Conservation (phyloP, 345 rosid genomes). For the Salix brachista region DNA sequence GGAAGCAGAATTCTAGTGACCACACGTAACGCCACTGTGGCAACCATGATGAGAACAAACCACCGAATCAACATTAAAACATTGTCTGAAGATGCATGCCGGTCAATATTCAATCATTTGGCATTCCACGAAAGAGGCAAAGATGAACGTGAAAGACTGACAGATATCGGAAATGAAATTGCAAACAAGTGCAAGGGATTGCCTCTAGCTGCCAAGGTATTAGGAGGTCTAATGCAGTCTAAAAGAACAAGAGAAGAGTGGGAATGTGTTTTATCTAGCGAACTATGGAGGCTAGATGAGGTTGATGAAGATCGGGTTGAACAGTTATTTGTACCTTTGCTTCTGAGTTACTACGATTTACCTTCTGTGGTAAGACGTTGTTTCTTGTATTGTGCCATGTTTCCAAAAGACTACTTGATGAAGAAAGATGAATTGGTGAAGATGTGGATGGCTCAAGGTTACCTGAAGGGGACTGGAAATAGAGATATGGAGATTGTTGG, state of each 20-base stretch:
- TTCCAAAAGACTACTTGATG: not conserved
- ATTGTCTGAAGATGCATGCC: not conserved
- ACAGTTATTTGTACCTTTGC: too few relatives aligned
- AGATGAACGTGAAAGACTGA: not conserved
- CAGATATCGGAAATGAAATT: not conserved
- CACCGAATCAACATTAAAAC: not conserved
- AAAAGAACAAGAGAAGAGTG: not conserved
- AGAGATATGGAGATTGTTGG: too few relatives aligned
- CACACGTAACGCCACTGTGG: not conserved
- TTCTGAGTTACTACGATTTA: not conserved
- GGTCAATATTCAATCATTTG: not conserved
- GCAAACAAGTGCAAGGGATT: not conserved
- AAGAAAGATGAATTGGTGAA: not conserved
- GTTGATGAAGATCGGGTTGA: too few relatives aligned
- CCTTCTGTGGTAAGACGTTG: too few relatives aligned
- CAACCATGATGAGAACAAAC: not conserved
- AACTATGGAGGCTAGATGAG: not conserved
- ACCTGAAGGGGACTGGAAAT: not conserved
- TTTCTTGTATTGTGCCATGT: too few relatives aligned
- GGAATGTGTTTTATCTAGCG: not conserved
- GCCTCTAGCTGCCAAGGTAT: not conserved
- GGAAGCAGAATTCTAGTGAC: too few relatives aligned
- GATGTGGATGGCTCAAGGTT: not conserved
- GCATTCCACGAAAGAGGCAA: not conserved
- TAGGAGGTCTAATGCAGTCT: not conserved